These are phyloP conservation scores for Penicillium sp. DNA, from an alignment of 2,329 filamentous ascomycete species.

Conservation along the genomic window DNA sequence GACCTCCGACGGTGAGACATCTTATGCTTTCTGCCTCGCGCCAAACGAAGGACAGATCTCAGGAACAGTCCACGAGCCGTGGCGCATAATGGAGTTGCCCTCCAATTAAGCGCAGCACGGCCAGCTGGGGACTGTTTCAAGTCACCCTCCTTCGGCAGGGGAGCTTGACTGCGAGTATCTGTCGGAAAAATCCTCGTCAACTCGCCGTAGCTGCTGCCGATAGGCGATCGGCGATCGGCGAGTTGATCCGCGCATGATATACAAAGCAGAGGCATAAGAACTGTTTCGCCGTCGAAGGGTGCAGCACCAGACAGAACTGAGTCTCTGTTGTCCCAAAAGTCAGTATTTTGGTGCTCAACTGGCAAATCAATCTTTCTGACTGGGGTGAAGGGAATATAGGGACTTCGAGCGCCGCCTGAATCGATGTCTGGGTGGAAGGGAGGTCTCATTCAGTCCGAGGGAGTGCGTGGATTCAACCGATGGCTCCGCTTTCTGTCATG, in stretches of 20 bases:
- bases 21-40: slow-evolving; percentile 1
- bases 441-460: slow-evolving; percentile 23
- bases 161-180: not conserved
- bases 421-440: slow-evolving; percentile 14
- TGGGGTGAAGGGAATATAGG: too few species aligned
- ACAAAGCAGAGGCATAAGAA: slow-evolving; percentile 17
- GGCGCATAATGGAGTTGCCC: slow-evolving; percentile 10
- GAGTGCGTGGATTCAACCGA: slow-evolving; percentile 13
- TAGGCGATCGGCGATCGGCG: not conserved
- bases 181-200: not conserved
- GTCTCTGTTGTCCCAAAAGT: too few species aligned
- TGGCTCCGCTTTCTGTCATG: slow-evolving; percentile 31
- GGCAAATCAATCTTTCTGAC: too few species aligned
- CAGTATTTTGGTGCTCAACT: not conserved
- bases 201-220: slow-evolving; percentile 5
- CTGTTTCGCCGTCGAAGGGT: slow-evolving; percentile 7
- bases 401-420: slow-evolving; percentile 21
- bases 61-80: slow-evolving; percentile 1
- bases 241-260: not conserved
- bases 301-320: slow-evolving; percentile 16
- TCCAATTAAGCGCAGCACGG: not conserved
- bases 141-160: not conserved
- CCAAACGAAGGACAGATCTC: slow-evolving; percentile 3
- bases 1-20: not conserved
- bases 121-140: not conserved